Conservation (phyloP, 2,329 filamentous ascomycete genomes). For the Esteya vermicola region DNA sequence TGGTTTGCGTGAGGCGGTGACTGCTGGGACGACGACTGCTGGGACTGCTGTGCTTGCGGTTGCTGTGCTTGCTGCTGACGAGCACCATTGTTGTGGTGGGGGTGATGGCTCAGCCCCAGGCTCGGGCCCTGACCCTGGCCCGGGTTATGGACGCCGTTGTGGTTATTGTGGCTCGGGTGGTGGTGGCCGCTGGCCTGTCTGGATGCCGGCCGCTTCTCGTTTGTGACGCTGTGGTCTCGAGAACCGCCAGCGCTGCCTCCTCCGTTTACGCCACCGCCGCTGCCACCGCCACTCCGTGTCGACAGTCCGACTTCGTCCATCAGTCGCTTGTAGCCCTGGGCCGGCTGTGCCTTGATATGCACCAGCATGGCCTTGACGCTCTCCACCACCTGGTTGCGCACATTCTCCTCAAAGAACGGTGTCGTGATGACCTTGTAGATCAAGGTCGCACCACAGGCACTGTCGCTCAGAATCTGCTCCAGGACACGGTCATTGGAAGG, state of each 20-base stretch:
- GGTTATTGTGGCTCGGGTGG: conserved; percentile 16
- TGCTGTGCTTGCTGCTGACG: conserved; percentile 9
- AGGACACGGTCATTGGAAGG: conserved; percentile 73
- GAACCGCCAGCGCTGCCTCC: conserved; percentile 24
- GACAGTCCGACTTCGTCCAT: conserved; percentile 98
- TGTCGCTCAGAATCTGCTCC: conserved; percentile 82
- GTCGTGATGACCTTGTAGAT: conserved; percentile 99
- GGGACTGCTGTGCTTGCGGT: conserved; percentile 18
- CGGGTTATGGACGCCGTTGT: conserved; percentile 11
- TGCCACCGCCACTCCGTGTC: conserved; percentile 31
- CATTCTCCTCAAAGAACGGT: conserved; percentile 88
- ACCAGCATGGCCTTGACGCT: conserved; percentile 82
- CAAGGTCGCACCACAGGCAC: conserved; percentile 80
- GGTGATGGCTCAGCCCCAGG: conserved; percentile 11
- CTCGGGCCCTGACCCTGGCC: conserved; percentile 11
- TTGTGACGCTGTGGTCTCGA: conserved; percentile 29
- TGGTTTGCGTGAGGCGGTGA: conserved; percentile 7
- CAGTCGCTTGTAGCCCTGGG: conserved; percentile 91
- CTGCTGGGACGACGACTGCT: conserved; percentile 7
- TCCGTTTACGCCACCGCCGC: conserved; percentile 21
- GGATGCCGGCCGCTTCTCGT: conserved; percentile 40
- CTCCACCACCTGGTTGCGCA: conserved; percentile 76
- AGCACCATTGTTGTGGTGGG: conserved; percentile 1
- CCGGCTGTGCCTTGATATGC: conserved; percentile 82
- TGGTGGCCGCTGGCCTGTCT: conserved; percentile 32